Evolutionary conservation across 73 alveolate genomes (phyloP), one percentile per base, ranked within the genome.

Genomic region (Blepharisma stoltei): DNA sequence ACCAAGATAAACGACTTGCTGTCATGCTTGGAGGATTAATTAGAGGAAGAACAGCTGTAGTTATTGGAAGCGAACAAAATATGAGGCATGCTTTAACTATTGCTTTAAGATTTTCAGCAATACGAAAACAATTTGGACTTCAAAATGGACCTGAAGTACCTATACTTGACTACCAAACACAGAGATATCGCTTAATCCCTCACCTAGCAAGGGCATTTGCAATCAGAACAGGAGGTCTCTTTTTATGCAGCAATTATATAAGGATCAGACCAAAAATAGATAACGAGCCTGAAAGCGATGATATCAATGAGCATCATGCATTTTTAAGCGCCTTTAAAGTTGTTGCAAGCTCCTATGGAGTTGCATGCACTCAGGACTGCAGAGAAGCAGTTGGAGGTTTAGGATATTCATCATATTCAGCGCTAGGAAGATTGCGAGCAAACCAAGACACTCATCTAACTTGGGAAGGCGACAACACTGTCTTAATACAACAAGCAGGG

Each of bases 391-490:
- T 85, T 76, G 95, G 95, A 49, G 95, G 95, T 7, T 83, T 70
- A 53, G 95, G 96, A 8, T 89, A 69, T 71, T 91, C 93, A 25
- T 49, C 75, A 70, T 89, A 86, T 55, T 54, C 88, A 8, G 83
- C 86, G 60, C 54, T 92, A 18, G 89, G 91, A 50, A 11, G 65
- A 18, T 50, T 14, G n/a, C n/a, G 65, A 50, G 65, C 27, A 18
- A 14, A 50, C 65, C 65, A 50, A 50, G 65, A 50, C 65, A 50
- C 65, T 11, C 65, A 50, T 50, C 3, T 18, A 2, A 91, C 97
- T 18, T 89, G 89, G 88, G 97, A 91, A 76, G 97, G 97, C 18
- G 97, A 91, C 55, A 88, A 88, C 85, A 80, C 93, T 25, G 97
- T 91, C 32, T 66, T 91, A 45, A 83, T 88, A 14, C 79, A 81